phyloP scores from a whole-genome alignment of 2,329 filamentous ascomycete species.

The Claviceps monticola region DNA sequence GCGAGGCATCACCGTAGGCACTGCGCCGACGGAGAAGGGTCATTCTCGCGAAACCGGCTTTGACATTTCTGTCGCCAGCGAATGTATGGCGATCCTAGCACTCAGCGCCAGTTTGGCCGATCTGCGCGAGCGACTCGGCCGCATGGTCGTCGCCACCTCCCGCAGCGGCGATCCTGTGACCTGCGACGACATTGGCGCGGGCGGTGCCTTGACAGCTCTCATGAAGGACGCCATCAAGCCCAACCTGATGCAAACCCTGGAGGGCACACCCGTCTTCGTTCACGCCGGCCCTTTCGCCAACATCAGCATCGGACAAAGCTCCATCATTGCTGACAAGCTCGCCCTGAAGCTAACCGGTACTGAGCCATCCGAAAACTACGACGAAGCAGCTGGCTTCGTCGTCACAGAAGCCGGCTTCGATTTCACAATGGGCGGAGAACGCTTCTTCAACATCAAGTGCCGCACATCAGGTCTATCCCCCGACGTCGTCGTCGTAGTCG shows the following conservation, averaged over 20 bases:
- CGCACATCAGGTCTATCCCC: slow-evolving; percentile 83
- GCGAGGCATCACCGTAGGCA: slow-evolving; percentile 76
- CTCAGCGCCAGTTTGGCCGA: slow-evolving; percentile 78
- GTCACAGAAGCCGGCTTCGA: slow-evolving; percentile 97
- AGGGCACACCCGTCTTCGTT: slow-evolving; percentile 94
- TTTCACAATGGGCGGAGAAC: slow-evolving; percentile 98
- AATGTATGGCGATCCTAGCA: slow-evolving; percentile 96
- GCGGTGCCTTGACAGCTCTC: slow-evolving; percentile 80
- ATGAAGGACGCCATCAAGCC: slow-evolving; percentile 99
- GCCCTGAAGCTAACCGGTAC: slow-evolving; percentile 92
- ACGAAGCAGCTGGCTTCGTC: slow-evolving; percentile 76
- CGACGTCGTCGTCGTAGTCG: slow-evolving; percentile 88
- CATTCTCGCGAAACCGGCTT: slow-evolving; percentile 82
- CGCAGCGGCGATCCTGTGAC: slow-evolving; percentile 79
- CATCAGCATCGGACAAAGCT: slow-evolving; percentile 94
- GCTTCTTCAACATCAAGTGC: slow-evolving; percentile 99
- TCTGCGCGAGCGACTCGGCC: slow-evolving; percentile 82
- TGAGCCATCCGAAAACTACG: slow-evolving; percentile 76
- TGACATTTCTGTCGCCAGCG: slow-evolving; percentile 93
- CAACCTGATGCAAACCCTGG: slow-evolving; percentile 95
- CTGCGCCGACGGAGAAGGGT: slow-evolving; percentile 81
- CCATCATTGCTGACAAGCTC: slow-evolving; percentile 86
- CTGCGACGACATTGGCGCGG: slow-evolving; percentile 87
- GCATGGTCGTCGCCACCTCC: slow-evolving; percentile 91
- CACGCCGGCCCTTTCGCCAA: slow-evolving; percentile 97